Base-by-base conservation (phyloP, 768 basidiomycete species). In the Leccinellum albellum region DNA sequence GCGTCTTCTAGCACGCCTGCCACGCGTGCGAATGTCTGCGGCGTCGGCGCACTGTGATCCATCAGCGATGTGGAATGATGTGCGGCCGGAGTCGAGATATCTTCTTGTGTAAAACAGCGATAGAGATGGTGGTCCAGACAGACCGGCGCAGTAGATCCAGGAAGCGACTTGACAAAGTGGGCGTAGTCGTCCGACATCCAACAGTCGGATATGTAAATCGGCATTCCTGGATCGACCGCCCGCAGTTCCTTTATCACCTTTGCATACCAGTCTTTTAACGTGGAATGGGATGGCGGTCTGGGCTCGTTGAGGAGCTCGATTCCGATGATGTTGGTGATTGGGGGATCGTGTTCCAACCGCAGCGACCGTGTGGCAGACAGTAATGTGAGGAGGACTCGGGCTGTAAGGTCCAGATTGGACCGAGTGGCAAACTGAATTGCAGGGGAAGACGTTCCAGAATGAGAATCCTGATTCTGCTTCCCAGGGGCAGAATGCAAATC, bases 51-150 rank as follows among this genome's bases (percentile, higher is more conserved):
- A 44, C 69, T 74, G 0, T 66, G 66, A 50, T 80, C 76, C 67
- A 69, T 60, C 20, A 91, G 72, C 0, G 78, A 70, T 46, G 68
- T 64, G 7, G 83, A 76, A 64, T 89, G 90, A 45, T 81, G 76
- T 3, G 77, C 65, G 0, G 80, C 88, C 7, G 79, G 67, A 3
- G 81, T 83, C 1, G 68, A 57, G 17, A 71, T 80, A 68, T 94
- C 91, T 1, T 73, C 73, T 0, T 68, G 58, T 0, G 88, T 88
- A 69, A 91, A 91, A 70, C 89, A 91, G 24, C 91, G 82, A 65
- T 93, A 94, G 21, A 93, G 78, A 65, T 93, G 91, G 61, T 91
- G 88, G 68, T 94, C 91, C 40, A 92, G 74, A 14, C 87, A 83
- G 20, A 85, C 74, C 28, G 83, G 81, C 15, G 63, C 65, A 55